These are phyloP conservation scores for Ascomycota sp. DNA, from an alignment of 2,329 filamentous ascomycete species.

Conservation along the genomic window DNA sequence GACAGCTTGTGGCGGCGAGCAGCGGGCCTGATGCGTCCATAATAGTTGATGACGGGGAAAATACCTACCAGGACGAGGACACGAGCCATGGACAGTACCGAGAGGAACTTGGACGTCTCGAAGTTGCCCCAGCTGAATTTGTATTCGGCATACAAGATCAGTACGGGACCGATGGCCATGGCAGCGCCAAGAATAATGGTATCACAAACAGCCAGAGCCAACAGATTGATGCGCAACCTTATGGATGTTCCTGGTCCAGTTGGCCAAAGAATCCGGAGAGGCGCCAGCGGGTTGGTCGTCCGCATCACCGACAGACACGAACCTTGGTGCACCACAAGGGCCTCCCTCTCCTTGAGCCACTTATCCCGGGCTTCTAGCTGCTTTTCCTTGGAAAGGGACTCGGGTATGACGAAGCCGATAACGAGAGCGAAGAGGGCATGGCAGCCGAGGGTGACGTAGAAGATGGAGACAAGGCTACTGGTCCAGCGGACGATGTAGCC, in stretches of 20 bases:
- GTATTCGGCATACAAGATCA: conserved; percentile 65
- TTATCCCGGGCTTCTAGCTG: conserved; percentile 53
- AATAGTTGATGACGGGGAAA: conserved; percentile 56
- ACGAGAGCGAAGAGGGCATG: conserved; percentile 57
- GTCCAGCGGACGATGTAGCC: conserved; percentile 62
- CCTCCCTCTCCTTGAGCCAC: conserved; percentile 25
- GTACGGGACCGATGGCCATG: conserved; percentile 62
- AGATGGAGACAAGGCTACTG: conserved; percentile 57
- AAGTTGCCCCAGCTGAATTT: conserved; percentile 68
- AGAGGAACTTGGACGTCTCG: conserved; percentile 64
- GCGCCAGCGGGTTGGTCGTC: conserved; percentile 48
- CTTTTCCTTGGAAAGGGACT: conserved; percentile 59
- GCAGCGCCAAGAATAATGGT: conserved; percentile 63
- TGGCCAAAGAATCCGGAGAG: conserved; percentile 61
- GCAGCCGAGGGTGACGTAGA: conserved; percentile 58
- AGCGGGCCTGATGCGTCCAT: conserved; percentile 41
- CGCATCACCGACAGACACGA: conserved; percentile 15
- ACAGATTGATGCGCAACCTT: conserved; percentile 56
- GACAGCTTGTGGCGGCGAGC: conserved; percentile 18
- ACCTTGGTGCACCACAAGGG: conserved; percentile 9
- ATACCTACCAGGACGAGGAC: conserved; percentile 56
- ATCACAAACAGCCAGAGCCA: conserved; percentile 63
- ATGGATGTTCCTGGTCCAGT: conserved; percentile 37
- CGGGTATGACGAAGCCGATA: conserved; percentile 53
- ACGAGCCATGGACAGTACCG: conserved; percentile 55